These are phyloP conservation scores for Xylaria sp. DNA, from an alignment of 2,329 filamentous ascomycete species.

Conservation along the genomic window DNA sequence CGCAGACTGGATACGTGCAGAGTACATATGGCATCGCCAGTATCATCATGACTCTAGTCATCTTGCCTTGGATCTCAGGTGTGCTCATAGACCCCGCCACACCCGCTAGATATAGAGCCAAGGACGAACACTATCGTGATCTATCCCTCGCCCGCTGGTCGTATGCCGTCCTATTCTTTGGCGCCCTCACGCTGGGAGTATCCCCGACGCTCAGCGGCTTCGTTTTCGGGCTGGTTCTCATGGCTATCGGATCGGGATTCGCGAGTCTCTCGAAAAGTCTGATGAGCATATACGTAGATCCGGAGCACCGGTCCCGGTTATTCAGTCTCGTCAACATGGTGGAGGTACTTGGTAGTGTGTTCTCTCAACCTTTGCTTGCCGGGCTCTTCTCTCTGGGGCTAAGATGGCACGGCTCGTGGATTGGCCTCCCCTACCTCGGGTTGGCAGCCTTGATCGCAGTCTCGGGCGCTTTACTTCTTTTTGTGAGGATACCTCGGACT, in stretches of 20 bases:
- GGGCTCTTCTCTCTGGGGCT: conserved; percentile 49
- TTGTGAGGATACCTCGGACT: conserved; percentile 43
- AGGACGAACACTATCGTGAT: conserved; percentile 47
- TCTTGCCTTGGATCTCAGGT: conserved; percentile 46
- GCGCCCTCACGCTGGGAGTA: conserved; percentile 43
- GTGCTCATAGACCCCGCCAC: conserved; percentile 41
- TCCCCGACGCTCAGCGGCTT: conserved; percentile 46
- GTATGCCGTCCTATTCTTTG: conserved; percentile 42
- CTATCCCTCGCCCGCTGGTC: conserved; percentile 46
- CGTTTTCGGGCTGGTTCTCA: conserved; percentile 46
- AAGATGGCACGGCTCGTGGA: conserved; percentile 46
- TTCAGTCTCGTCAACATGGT: conserved; percentile 50
- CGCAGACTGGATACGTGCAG: conserved; percentile 50
- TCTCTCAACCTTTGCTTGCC: conserved; percentile 48
- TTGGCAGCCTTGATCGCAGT: conserved; percentile 41
- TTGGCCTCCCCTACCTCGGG: conserved; percentile 49
- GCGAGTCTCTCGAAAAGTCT: conserved; percentile 46
- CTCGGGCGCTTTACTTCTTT: conserved; percentile 37
- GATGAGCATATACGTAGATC: conserved; percentile 49
- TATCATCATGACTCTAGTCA: conserved; percentile 44
- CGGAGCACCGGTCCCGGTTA: conserved; percentile 48
- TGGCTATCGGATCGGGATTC: conserved; percentile 48
- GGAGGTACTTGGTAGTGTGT: conserved; percentile 48
- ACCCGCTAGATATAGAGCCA: conserved; percentile 36
- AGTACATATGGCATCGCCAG: conserved; percentile 46